Base-by-base conservation (phyloP, 768 basidiomycete genomes). In the Lenzites betulinus region DNA sequence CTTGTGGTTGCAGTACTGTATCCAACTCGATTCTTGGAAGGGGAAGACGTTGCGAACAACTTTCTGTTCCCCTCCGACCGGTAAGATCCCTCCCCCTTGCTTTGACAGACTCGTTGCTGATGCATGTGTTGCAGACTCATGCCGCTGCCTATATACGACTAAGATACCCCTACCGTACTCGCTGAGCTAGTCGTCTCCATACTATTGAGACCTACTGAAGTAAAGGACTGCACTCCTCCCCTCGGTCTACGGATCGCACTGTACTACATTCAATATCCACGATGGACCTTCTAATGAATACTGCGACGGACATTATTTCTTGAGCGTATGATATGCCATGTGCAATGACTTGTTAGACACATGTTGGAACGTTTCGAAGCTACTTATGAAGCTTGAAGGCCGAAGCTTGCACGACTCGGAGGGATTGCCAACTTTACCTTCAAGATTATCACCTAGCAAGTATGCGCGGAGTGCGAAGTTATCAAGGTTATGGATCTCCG, bases 41-140 rank as follows among this genome's bases (percentile, higher is more conserved):
- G 85, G n/a, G 95, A 98, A 74, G 93, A 96, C 70, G 79, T 85
- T 1, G 88, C 90, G 7, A 89, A 95, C 65, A 98, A 98, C 72
- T 96, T 97, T 78, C 75, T 97, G 61, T 96, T 96, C 76, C 92
- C 91, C 69, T 84, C 92, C 28, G 95, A 96, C 69, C 81, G 83
- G 90, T 88, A 63, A 60, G 81, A 33, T 33, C 30, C 6, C 30
- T 71, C 30, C 11, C 11, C 12, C 33, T 43, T 16, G 16, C 35
- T 20, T 41, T 28, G 2, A 44, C 39, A 15, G 28, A 20, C 42
- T 25, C 23, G 7, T 57, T 16, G n/a, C 44, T 71, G n/a, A 66
- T 43, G 2, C n/a, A 20, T n/a, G 2, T 20, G 30, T 46, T 44
- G 20, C 58, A 88, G 90, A 66, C 64, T 93, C 53, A 66, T 92